Evolutionary conservation across 2,329 filamentous ascomycete genomes (phyloP).

Genomic region (Atkinsonella texensis): DNA sequence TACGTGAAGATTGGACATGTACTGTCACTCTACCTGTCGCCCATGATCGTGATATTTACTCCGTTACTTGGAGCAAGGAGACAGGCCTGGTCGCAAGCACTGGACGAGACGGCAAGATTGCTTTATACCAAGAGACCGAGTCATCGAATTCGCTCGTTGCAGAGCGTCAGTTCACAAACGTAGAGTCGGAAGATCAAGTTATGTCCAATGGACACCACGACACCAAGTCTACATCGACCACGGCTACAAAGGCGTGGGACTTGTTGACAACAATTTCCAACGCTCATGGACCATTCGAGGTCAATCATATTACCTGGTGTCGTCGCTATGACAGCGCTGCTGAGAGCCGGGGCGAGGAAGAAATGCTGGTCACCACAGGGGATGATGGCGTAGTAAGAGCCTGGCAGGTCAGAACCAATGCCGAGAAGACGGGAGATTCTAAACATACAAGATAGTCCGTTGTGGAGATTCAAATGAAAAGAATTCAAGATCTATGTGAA

Average conservation of each 20-base stretch:
- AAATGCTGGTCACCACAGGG: slow-evolving; percentile 81
- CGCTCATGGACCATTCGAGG: slow-evolving; percentile 83
- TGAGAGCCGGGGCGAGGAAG: slow-evolving; percentile 49
- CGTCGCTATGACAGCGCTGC: slow-evolving; percentile 56
- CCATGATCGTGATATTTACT: slow-evolving; percentile 76
- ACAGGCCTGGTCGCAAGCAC: slow-evolving; percentile 75
- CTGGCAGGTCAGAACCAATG: slow-evolving; percentile 48
- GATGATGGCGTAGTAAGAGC: slow-evolving; percentile 83
- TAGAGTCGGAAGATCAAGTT: slow-evolving; percentile 9
- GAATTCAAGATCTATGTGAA: not conserved
- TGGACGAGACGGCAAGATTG: slow-evolving; percentile 74
- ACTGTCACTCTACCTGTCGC: slow-evolving; percentile 60
- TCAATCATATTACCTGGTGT: slow-evolving; percentile 89
- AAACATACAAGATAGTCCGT: not conserved
- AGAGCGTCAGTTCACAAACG: slow-evolving; percentile 5
- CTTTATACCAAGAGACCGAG: slow-evolving; percentile 59
- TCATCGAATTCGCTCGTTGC: not conserved
- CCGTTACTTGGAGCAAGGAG: slow-evolving; percentile 67
- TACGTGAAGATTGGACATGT: slow-evolving; percentile 76
- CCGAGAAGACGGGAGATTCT: not conserved
- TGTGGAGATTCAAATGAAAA: not conserved
- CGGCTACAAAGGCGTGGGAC: slow-evolving; percentile 43
- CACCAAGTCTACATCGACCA: slow-evolving; percentile 22
- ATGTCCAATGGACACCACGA: not conserved
- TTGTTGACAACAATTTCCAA: slow-evolving; percentile 56